Base-by-base conservation (phyloP, 2,329 filamentous ascomycete species). In the Paracamarosporium sp. region DNA sequence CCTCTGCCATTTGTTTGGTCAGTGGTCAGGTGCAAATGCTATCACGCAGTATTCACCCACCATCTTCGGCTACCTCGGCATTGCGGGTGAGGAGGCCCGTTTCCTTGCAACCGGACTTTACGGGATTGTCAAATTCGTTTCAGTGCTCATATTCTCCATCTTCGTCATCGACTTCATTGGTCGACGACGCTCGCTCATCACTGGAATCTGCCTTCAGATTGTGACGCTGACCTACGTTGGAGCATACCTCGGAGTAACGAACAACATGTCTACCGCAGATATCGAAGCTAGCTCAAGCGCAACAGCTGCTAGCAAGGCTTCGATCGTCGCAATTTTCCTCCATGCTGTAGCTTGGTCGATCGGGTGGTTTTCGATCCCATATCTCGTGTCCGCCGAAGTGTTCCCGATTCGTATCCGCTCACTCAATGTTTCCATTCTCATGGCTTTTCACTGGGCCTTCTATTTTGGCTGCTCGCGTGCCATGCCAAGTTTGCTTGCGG, bases 321-420 rank as follows among this genome's bases (percentile, higher is more conserved):
- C 79, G 1, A 80, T 82, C 30, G 77, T 76, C 0, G 75, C 77
- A 27, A 81, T 82, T 4, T 82, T 80, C 60, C 48, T 82, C 20
- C 75, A 77, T 15, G 80, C 79, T 8, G 66, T 80, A 5, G 79
- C 75, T 1, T 82, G 79, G 78, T 79, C 78, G 0, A 77, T 82
- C n/a, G 80, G 80, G 0, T 82, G 78, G 78, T 81, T 81, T 58
- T 75, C 72, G 0, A 78, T 81, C 13, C 79, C 79, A 4, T 82
- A 82, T 50, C 66, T 81, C 2, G 72, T 82, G n/a, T 78, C 76
- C 2, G 76, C 80, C 1, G 80, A 82, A 62, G 75, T 81, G 0
- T 81, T 81, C 30, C 79, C 79, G 0, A 67, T 81, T 0, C 69
- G 75, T 1, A 78, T 82, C 13, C 75, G 80, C 3, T 76, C 77